Evolutionary conservation across 2,329 filamentous ascomycete genomes (phyloP), one percentile per base, ranked within the genome.

Genomic region (Penicillium occitanis): DNA sequence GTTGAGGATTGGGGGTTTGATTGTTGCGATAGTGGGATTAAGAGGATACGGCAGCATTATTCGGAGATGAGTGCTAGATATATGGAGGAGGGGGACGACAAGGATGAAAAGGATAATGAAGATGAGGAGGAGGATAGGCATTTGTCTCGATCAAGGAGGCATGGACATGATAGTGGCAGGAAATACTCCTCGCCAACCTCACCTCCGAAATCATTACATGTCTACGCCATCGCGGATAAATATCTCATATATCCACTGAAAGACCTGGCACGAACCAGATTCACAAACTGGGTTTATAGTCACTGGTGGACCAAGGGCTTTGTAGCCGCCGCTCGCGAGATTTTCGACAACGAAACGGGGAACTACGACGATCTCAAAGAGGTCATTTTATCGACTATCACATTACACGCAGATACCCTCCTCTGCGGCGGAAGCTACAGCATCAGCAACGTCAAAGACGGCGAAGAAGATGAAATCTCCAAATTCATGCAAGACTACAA

Each of bases 201-300:
- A 0, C 19, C 64, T 4, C 67, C 67, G 2, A 58, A 61, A 13
- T 68, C 58, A 22, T 46, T 69, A 33, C 40, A 63, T 35, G 66
- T 69, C 25, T 69, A 67, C 60, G 66, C 68, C 25, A 66, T 69
- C 6, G 68, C 68, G 22, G 68, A 69, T 53, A 69, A 69, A 63
- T 69, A 66, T 22, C 60, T 68, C 6, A 66, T 69, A 8, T 35
- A 33, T 10, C 61, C 66, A 7, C 68, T 69, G 0, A 67, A 67
- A 42, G 60, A 66, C 8, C 42, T 66, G 10, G 68, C 68, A 7
- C 66, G 57, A 13, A 57, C 48, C 13, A 55, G 66, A 17, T 69
- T 69, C 61, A 44, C 63, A 17, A 50, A 58, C 22, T 69, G 68
- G 68, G 63, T 53, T 10, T 40, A 44, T 13, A 40, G 55, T n/a